Conservation (phyloP, 2,329 filamentous ascomycete species). For the Botrytis pseudocinerea region DNA sequence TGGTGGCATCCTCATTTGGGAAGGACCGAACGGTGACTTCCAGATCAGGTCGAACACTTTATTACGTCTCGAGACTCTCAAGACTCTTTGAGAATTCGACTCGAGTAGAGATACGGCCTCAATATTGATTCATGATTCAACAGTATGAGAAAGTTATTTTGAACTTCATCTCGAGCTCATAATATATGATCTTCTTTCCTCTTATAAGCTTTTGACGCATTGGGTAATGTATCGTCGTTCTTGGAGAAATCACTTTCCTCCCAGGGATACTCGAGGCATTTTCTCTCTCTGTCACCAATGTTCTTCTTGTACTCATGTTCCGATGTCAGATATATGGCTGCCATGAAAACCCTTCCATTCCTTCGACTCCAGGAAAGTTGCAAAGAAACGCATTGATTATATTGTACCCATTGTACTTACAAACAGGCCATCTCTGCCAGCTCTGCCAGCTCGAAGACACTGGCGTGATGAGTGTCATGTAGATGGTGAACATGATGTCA, state of each 20-base stretch:
- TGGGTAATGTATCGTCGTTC: background rate
- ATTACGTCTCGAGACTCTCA: background rate
- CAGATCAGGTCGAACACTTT: background rate
- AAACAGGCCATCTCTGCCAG: background rate
- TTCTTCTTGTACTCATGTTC: background rate
- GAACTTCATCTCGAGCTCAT: background rate
- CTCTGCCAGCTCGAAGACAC: background rate
- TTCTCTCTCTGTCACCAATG: too few species aligned
- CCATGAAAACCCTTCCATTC: background rate
- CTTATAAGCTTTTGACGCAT: too few species aligned
- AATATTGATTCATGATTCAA: background rate
- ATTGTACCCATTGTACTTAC: background rate
- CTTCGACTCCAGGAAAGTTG: background rate
- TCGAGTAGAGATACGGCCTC: background rate
- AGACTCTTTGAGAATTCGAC: background rate
- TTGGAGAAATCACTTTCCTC: background rate
- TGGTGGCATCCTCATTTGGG: background rate
- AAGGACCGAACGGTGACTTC: background rate
- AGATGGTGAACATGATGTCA: background rate
- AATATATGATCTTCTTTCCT: background rate
- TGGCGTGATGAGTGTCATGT: conserved; percentile 1
- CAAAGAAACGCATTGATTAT: background rate
- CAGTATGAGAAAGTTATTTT: background rate
- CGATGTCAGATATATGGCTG: background rate
- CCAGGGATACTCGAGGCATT: background rate